A percentile compares a stretch with the other conserved stretches of the same genome.
These are phyloP conservation scores for Galerina sulciceps DNA, from an alignment of 768 basidiomycete species.

Conservation along the genomic window DNA sequence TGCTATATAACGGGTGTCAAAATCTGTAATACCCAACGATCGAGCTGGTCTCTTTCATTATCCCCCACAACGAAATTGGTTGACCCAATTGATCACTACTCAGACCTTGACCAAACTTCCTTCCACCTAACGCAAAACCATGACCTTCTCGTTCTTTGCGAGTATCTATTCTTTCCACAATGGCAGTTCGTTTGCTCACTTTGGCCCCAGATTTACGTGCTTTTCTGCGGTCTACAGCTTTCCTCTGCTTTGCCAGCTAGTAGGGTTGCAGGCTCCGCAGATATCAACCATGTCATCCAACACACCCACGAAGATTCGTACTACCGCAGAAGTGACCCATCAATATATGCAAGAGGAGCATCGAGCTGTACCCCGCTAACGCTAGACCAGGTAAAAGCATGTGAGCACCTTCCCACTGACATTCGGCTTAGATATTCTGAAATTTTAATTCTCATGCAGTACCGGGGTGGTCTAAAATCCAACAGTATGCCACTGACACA, in stretches of 20 bases:
- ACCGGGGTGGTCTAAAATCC: slow-evolving; percentile 5
- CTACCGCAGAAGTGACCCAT: background rate
- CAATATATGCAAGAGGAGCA: background rate
- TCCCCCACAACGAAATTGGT: background rate
- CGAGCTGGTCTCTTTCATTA: background rate
- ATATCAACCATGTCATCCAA: slow-evolving; percentile 2
- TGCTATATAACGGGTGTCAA: too few species aligned
- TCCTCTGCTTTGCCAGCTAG: slow-evolving; percentile 2
- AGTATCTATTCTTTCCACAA: background rate
- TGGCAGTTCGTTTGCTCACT: too few species aligned
- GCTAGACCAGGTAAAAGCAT: slow-evolving; percentile 1
- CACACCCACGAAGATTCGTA: slow-evolving; percentile 3
- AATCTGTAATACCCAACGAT: background rate
- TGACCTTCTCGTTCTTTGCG: background rate
- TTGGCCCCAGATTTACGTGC: background rate
- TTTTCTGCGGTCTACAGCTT: background rate
- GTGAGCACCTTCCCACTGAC: background rate
- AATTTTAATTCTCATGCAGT: background rate
- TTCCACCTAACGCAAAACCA: background rate
- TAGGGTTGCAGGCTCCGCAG: background rate
- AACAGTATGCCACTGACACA: slow-evolving; percentile 4
- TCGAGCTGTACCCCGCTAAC: background rate
- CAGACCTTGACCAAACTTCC: background rate
- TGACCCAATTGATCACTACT: too few species aligned
- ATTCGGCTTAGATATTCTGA: background rate